Evolutionary conservation across 225 moss, liverwort and hornwort genomes (phyloP), one percentile per base, ranked within the genome.

Genomic region (Ulota crispa): DNA sequence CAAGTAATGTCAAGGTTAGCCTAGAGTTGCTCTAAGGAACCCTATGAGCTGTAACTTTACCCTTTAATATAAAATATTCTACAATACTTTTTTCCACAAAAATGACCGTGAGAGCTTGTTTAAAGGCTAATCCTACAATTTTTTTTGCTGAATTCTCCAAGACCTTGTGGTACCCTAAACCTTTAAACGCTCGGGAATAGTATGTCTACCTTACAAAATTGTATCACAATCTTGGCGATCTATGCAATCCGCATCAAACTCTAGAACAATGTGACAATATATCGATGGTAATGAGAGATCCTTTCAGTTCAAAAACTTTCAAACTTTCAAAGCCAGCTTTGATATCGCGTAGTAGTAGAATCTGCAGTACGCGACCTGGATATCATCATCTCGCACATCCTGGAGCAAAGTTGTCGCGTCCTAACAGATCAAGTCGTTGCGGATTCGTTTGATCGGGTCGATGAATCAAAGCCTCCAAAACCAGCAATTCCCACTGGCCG

Each of bases 391-490:
- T 70, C 54, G 83, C 64, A 75, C 64, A 59, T 50, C 75, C 69
- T 28, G 70, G 64, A 70, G 75, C 64, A 70, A 55, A 23, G 75
- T 64, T 71, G 36, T 79, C 75, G 6, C 31, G 63, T 30, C 67
- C 50, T 23, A 86, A 41, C 26, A 86, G 65, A 67, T 86, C 86
- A 27, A 86, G 80, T 60, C 72, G 72, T 53, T 83, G 76, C 21
- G 75, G 87, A 68, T 77, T 81, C 0, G 72, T 60, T 36, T 76
- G 83, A 61, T 83, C 68, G 5, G 83, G 77, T 0, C 53, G 39
- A 80, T 81, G 73, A 77, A 87, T 55, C 72, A 87, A 43, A 73
- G 73, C 87, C 78, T 81, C 87, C 67, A 83, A 54, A 43, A 87
- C 77, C 62, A 87, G 73, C 62, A 87, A 28, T 39, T 87, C 61